Base-by-base conservation (phyloP, 495 filamentous ascomycete genomes). In the Xylaria venustula region DNA sequence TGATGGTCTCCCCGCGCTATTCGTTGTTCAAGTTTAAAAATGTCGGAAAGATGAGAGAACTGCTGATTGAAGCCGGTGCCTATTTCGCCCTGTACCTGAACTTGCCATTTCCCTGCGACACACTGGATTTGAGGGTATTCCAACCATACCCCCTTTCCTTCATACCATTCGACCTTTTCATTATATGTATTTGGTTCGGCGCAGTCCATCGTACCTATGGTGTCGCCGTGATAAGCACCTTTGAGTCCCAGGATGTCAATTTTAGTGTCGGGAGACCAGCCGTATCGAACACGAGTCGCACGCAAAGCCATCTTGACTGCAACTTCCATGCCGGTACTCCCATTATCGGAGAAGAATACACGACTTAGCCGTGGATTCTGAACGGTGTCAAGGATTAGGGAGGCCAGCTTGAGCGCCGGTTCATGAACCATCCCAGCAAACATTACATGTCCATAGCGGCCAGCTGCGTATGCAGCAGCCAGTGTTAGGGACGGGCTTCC, bases 391-490 rank as follows among this genome's bases (percentile, higher is more conserved):
- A 92, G 67, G 3, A 93, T 74, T 0, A 69, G 70, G 62, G 86
- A 79, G 0, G 89, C 87, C 8, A 93, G 79, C 19, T 74, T 70
- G 1, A 92, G 70, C 0, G 88, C 90, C 0, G 90, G 90, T 61
- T 89, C 81, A 57, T 93, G 88, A 17, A 91, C 79, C 1, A 87
- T 83, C 0, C 83, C 84, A 0, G 89, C 86, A 64, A 93, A 91
- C 88, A 92, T 93, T 23, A 93, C 88, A 71, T 93, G 90, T 2
- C 90, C 90, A 65, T 93, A 93, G 23, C 89, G 81, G n/a, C 90
- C 89, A 3, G 90, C 87, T 1, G 90, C 90, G 68, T 91, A 88
- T 1, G 90, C 88, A 3, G 88, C 88, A 0, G 87, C 83, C 6
- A 91, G 79, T 7, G 88, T 77, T 5, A 93, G 77, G 0, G 75